phyloP scores from a whole-genome alignment of 352 stramenopile species.

The Phytopythium montanum region DNA sequence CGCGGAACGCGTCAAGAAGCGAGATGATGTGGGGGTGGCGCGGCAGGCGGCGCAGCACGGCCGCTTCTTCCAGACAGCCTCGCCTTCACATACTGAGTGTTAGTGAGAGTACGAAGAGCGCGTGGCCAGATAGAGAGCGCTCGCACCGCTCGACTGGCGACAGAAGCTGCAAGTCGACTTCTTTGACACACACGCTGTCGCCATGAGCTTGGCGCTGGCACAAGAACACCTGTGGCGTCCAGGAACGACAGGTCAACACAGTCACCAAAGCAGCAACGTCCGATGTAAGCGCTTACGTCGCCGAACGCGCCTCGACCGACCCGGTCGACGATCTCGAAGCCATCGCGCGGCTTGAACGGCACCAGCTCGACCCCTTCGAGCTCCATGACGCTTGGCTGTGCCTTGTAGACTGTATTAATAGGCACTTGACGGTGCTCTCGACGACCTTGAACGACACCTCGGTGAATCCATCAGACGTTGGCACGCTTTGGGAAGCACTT shows the following conservation, averaged over 20 bases:
- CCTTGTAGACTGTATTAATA: background rate
- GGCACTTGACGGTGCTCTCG: background rate
- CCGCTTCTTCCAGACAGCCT: conserved; percentile 44
- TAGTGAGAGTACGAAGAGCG: background rate
- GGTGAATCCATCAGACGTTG: background rate
- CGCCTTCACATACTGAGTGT: background rate
- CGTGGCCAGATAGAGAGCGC: too few species aligned
- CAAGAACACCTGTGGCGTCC: conserved; percentile 31
- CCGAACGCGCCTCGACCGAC: conserved; percentile 51
- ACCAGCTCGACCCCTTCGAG: conserved; percentile 4
- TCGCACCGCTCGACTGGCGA: conserved; percentile 36
- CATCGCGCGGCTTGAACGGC: conserved; percentile 14
- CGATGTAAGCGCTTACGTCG: conserved; percentile 28
- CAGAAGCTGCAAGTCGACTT: conserved; percentile 46
- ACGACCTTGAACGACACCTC: background rate
- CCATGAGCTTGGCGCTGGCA: conserved; percentile 24
- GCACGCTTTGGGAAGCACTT: conserved; percentile 44
- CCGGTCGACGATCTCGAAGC: conserved; percentile 27
- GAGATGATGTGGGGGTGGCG: conserved; percentile 48
- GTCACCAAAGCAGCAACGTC: background rate
- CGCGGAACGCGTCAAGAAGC: conserved; percentile 57
- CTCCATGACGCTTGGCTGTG: background rate
- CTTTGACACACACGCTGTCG: conserved; percentile 45
- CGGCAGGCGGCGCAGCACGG: conserved; percentile 40
- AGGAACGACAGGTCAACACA: background rate